Percentiles rank a stretch among this genome's conserved stretches.
These are phyloP conservation scores for Raffaelea albimanens DNA, from an alignment of 2,329 filamentous ascomycete species.

Conservation along the genomic window DNA sequence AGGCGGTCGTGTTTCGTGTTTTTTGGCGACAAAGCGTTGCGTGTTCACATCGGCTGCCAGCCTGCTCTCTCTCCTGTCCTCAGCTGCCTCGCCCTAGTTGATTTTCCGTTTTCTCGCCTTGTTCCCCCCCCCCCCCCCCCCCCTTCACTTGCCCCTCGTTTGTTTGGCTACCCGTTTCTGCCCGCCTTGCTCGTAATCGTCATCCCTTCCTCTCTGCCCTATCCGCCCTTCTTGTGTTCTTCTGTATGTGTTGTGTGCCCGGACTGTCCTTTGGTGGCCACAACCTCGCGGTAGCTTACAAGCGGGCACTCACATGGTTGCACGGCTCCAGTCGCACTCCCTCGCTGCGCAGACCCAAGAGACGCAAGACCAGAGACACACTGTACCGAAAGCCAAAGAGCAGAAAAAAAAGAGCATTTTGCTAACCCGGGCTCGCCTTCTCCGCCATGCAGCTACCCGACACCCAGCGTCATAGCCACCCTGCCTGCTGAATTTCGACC, in stretches of 20 bases:
- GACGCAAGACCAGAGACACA: not conserved
- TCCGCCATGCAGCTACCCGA: slow-evolving; percentile 26
- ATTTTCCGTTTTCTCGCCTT: too few species aligned
- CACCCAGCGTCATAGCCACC: slow-evolving; percentile 11
- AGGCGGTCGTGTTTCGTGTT: too few species aligned
- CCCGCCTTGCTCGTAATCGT: not conserved
- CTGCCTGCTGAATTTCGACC: too few species aligned
- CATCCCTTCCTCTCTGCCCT: not conserved
- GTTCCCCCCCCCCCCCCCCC: too few species aligned
- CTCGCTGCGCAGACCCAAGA: not conserved
- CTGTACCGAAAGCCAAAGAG: not conserved
- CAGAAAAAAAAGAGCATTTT: slow-evolving; percentile 1
- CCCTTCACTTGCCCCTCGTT: not conserved
- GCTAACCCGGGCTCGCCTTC: slow-evolving; percentile 19
- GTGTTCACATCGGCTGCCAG: too few species aligned
- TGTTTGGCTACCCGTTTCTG: not conserved
- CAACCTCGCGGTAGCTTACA: too few species aligned
- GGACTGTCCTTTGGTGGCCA: too few species aligned
- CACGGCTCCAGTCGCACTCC: not conserved
- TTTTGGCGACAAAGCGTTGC: too few species aligned
- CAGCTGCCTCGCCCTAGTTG: too few species aligned
- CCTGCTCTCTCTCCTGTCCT: too few species aligned
- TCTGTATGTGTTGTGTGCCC: not conserved
- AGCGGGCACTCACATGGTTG: too few species aligned
- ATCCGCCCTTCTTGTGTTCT: not conserved